Percentiles rank a stretch among this genome's conserved stretches.
phyloP scores from a whole-genome alignment of 225 moss, liverwort and hornwort species.

The Bryoerythrophyllum caledonicum region DNA sequence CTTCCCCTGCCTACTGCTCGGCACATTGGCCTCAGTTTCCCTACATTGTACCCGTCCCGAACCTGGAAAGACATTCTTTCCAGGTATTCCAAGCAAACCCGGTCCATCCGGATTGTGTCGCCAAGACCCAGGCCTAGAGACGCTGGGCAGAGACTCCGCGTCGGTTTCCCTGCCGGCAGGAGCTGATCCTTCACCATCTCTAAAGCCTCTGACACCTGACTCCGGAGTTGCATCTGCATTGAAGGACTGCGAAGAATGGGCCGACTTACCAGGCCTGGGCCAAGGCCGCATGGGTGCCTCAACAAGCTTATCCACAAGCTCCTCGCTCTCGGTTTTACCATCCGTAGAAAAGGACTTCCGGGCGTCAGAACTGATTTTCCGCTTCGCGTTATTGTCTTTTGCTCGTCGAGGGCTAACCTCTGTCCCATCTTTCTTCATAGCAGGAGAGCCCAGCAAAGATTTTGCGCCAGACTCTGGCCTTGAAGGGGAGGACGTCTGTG shows the following conservation, averaged over 20 bases:
- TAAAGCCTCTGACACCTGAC: slow-evolving; percentile 26
- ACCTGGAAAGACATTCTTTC: slow-evolving; percentile 46
- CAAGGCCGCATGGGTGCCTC: slow-evolving; percentile 45
- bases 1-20: slow-evolving; percentile 51
- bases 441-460: slow-evolving; percentile 46
- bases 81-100: slow-evolving; percentile 77
- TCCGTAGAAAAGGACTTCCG: slow-evolving; percentile 47
- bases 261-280: slow-evolving; percentile 45
- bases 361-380: slow-evolving; percentile 37
- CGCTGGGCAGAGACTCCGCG: slow-evolving; percentile 39
- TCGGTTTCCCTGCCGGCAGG: slow-evolving; percentile 42
- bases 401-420: slow-evolving; percentile 37
- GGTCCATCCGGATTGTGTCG: slow-evolving; percentile 62
- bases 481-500: slow-evolving; percentile 45
- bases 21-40: slow-evolving; percentile 48
- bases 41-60: slow-evolving; percentile 44
- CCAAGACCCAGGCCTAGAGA: slow-evolving; percentile 50
- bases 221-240: slow-evolving; percentile 26
- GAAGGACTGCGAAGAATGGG: slow-evolving; percentile 27
- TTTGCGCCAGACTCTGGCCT: slow-evolving; percentile 35
- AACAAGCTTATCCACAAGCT: slow-evolving; percentile 54
- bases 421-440: slow-evolving; percentile 37
- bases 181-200: slow-evolving; percentile 35
- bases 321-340: slow-evolving; percentile 53
- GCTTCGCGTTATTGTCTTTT: slow-evolving; percentile 39